phyloP scores from a whole-genome alignment of 495 filamentous ascomycete species.

The Penicillium taxi region DNA sequence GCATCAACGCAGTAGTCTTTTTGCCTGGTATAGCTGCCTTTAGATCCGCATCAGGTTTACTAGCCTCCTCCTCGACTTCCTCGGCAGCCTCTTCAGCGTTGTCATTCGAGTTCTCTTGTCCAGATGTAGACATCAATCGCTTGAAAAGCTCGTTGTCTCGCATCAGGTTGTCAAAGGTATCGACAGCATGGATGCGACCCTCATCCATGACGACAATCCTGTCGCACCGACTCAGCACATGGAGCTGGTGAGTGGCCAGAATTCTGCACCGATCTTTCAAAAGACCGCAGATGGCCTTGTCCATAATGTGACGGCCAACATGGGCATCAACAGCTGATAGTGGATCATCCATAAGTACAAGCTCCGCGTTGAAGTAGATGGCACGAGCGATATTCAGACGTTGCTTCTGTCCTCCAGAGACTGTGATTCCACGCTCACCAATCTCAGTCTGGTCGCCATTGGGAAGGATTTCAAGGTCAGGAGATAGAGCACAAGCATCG shows the following conservation, averaged over 20 bases:
- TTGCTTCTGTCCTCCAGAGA: conserved; percentile 62
- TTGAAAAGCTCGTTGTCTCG: conserved; percentile 62
- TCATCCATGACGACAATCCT: conserved; percentile 86
- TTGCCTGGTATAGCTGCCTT: conserved; percentile 54
- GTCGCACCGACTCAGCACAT: conserved; percentile 84
- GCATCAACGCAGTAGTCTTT: conserved; percentile 66
- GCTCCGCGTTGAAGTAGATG: conserved; percentile 76
- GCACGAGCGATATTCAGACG: conserved; percentile 71
- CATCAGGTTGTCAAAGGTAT: conserved; percentile 85
- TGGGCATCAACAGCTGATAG: conserved; percentile 79
- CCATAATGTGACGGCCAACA: conserved; percentile 90
- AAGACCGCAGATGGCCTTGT: conserved; percentile 85
- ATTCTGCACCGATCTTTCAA: conserved; percentile 84
- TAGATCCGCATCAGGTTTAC: conserved; percentile 26
- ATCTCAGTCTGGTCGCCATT: conserved; percentile 51
- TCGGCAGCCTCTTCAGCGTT: conserved; percentile 35
- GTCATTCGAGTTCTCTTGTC: conserved; percentile 58
- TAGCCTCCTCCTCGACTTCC: conserved; percentile 35
- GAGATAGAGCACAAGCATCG: conserved; percentile 48
- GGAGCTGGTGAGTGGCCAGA: conserved; percentile 89
- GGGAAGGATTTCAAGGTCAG: conserved; percentile 50
- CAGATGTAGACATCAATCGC: conserved; percentile 74
- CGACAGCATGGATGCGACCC: conserved; percentile 72
- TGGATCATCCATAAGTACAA: conserved; percentile 79
- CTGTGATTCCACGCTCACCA: conserved; percentile 55